These are phyloP conservation scores for Phytophthora podocarpi DNA, from an alignment of 352 stramenopile species.

Conservation along the genomic window DNA sequence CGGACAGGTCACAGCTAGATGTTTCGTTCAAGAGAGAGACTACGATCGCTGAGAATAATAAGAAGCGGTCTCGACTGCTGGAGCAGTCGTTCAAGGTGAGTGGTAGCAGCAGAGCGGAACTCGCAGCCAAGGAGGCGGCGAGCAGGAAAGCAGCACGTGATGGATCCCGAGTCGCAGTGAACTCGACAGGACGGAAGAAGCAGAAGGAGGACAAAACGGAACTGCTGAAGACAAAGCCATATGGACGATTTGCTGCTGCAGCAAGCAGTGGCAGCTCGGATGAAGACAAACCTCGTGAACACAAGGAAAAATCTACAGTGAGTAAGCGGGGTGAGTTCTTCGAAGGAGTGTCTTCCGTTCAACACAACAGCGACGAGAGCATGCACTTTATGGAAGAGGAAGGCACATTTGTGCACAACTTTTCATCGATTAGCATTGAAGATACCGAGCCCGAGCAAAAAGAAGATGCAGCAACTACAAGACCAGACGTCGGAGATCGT, in stretches of 20 bases:
- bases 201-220: conserved; percentile 17
- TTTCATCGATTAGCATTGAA: conserved; percentile 51
- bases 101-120: conserved; percentile 15
- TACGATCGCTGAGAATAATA: conserved; percentile 33
- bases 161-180: background rate
- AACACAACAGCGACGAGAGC: conserved; percentile 57
- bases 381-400: conserved; percentile 71
- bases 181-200: background rate
- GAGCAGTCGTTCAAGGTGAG: conserved; percentile 23
- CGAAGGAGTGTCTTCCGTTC: conserved; percentile 75
- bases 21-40: conserved; percentile 14
- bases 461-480: background rate
- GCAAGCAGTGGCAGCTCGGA: conserved; percentile 6
- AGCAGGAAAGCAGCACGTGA: background rate
- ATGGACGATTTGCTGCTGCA: conserved; percentile 43
- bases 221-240: conserved; percentile 44
- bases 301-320: conserved; percentile 1
- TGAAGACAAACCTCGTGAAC: conserved; percentile 1
- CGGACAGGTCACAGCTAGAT: conserved; percentile 5
- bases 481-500: background rate
- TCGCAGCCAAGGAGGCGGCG: conserved; percentile 16
- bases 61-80: conserved; percentile 39
- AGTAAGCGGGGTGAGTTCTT: conserved; percentile 41
- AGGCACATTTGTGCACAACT: conserved; percentile 46
- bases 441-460: conserved; percentile 12